These are phyloP conservation scores for Pyrus pyrifolia DNA, from an alignment of 306 rosid genomes.

Conservation along the genomic window DNA sequence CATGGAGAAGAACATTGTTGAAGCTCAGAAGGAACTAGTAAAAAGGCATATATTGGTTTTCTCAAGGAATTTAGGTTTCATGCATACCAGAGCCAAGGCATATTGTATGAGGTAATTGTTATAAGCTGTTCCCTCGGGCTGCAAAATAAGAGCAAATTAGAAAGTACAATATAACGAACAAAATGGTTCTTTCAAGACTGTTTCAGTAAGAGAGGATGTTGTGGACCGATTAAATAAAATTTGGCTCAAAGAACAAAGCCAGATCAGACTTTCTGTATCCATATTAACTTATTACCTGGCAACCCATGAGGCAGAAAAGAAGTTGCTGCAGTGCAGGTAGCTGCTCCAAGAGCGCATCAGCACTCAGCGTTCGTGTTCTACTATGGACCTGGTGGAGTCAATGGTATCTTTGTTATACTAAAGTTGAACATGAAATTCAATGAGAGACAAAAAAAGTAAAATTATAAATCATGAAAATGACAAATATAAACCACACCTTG, in stretches of 20 bases:
- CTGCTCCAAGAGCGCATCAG: slow-evolving; percentile 65
- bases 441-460: not conserved
- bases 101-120: slow-evolving; percentile 77
- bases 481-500: slow-evolving; percentile 35
- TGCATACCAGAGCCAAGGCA: slow-evolving; percentile 85
- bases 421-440: not conserved
- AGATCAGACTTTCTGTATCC: not conserved
- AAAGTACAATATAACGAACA: slow-evolving; percentile 8
- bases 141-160: slow-evolving; percentile 34
- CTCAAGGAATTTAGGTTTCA: not conserved
- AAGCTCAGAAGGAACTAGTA: not conserved
- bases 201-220: not conserved
- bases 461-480: slow-evolving; percentile 1
- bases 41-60: not conserved
- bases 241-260: not conserved
- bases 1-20: slow-evolving; percentile 17
- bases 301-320: slow-evolving; percentile 67
- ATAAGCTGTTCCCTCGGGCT: slow-evolving; percentile 90
- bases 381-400: slow-evolving; percentile 48
- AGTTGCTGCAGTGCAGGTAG: slow-evolving; percentile 88
- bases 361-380: slow-evolving; percentile 43
- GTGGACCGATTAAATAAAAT: not conserved
- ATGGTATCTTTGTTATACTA: slow-evolving; percentile 15
- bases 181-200: not conserved
- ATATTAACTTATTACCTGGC: slow-evolving; percentile 47